These are phyloP conservation scores for Aegilops longissima DNA, from an alignment of 176 grass and related monocot species.

Conservation along the genomic window DNA sequence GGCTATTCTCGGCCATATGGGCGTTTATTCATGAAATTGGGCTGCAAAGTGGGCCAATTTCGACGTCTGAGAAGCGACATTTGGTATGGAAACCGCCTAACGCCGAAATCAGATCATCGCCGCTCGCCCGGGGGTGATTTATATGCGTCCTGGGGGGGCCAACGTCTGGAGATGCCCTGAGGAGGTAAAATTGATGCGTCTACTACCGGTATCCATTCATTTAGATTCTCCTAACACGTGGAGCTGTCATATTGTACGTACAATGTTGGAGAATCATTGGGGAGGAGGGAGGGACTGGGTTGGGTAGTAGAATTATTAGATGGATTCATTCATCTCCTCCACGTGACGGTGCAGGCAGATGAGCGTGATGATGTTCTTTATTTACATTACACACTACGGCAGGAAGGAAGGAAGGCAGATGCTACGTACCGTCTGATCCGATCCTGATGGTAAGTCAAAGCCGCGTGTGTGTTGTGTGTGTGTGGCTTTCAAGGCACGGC, in stretches of 20 bases:
- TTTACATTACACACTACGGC: not conserved
- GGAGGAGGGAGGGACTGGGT: not conserved
- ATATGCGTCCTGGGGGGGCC: too few relatives aligned
- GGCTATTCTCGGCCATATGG: too few relatives aligned
- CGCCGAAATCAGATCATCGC: too few relatives aligned
- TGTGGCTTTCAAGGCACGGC: constrained; percentile 28
- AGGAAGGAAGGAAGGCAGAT: not conserved
- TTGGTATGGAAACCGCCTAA: too few relatives aligned
- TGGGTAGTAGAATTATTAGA: not conserved
- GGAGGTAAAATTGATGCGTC: too few relatives aligned
- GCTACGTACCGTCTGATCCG: not conserved
- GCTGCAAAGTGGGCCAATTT: too few relatives aligned
- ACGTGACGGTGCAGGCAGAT: not conserved
- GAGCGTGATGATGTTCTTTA: not conserved
- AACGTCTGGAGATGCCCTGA: too few relatives aligned
- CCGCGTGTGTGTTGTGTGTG: not conserved
- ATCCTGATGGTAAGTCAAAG: not conserved
- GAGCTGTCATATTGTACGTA: not conserved
- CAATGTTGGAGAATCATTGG: not conserved
- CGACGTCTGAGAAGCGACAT: too few relatives aligned
- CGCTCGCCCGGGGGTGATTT: too few relatives aligned
- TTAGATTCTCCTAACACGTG: not conserved
- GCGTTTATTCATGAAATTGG: too few relatives aligned
- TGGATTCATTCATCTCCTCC: not conserved
- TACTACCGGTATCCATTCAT: not conserved